phyloP scores from a whole-genome alignment of 495 filamentous ascomycete genomes.

The Aspergillus biplanus region DNA sequence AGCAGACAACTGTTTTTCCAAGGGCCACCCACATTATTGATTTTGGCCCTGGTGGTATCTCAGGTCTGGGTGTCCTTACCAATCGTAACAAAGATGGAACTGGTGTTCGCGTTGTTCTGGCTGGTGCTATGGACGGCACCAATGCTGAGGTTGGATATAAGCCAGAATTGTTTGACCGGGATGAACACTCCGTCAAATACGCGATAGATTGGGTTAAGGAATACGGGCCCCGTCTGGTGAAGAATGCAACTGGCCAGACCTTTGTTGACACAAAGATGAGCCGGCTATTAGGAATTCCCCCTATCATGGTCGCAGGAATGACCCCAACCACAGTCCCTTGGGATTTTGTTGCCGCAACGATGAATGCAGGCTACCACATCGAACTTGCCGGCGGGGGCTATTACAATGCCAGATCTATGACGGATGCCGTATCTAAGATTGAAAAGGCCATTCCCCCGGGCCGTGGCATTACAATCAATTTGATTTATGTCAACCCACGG shows the following conservation, averaged over 20 bases:
- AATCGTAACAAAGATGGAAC: conserved; percentile 98
- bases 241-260: conserved; percentile 81
- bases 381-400: conserved; percentile 93
- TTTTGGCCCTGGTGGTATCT: conserved; percentile 95
- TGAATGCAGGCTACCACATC: conserved; percentile 93
- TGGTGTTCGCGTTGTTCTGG: conserved; percentile 92
- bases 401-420: conserved; percentile 89
- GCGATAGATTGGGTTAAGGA: conserved; percentile 99
- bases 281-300: conserved; percentile 83
- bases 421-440: conserved; percentile 84
- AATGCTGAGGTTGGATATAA: conserved; percentile 94
- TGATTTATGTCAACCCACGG: conserved; percentile 95
- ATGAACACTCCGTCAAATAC: conserved; percentile 91
- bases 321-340: conserved; percentile 91
- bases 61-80: conserved; percentile 93
- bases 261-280: conserved; percentile 99
- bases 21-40: conserved; percentile 91
- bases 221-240: conserved; percentile 83
- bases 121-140: conserved; percentile 86
- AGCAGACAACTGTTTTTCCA: conserved; percentile 86
- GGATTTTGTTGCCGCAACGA: conserved; percentile 95
- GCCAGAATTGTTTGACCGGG: conserved; percentile 93
- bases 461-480: conserved; percentile 88
- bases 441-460: conserved; percentile 86
- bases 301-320: conserved; percentile 94